A percentile compares a stretch with the other conserved stretches of the same genome.
These are phyloP conservation scores for Paramecium sonneborni DNA, from an alignment of 73 alveolate genomes.

Conservation along the genomic window DNA sequence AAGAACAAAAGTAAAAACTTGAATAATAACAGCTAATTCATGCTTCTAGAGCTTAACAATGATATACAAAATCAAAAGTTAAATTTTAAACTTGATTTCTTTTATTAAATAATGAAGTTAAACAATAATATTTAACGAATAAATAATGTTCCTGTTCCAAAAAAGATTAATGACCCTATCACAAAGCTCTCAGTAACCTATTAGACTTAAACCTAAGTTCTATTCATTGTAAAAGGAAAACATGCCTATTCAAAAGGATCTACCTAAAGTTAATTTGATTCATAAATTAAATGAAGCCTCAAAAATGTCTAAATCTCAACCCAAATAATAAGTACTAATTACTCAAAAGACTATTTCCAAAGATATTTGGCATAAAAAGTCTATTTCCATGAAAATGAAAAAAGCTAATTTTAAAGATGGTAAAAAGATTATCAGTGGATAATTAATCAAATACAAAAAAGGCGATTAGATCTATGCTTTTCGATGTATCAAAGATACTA, in stretches of 20 bases:
- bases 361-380: conserved; percentile 14
- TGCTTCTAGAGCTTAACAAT: neutral
- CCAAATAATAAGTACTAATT: neutral
- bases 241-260: neutral
- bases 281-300: neutral
- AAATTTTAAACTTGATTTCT: neutral
- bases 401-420: conserved; percentile 39
- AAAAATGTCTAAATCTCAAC: neutral
- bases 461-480: conserved; percentile 9
- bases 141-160: conserved; percentile 49
- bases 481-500: conserved; percentile 15
- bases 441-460: neutral
- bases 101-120: neutral
- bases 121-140: conserved; percentile 31
- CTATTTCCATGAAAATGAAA: neutral
- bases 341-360: neutral
- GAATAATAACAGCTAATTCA: neutral
- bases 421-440: neutral
- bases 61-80: neutral
- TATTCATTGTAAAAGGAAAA: conserved; percentile 5
- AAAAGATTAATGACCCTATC: conserved; percentile 25
- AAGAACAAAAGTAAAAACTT: neutral
- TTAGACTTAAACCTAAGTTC: conserved; percentile 28
- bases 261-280: neutral
- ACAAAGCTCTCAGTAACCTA: conserved; percentile 6